These are phyloP conservation scores for Corinectria fuckeliana DNA, from an alignment of 2,329 filamentous ascomycete species.

Conservation along the genomic window DNA sequence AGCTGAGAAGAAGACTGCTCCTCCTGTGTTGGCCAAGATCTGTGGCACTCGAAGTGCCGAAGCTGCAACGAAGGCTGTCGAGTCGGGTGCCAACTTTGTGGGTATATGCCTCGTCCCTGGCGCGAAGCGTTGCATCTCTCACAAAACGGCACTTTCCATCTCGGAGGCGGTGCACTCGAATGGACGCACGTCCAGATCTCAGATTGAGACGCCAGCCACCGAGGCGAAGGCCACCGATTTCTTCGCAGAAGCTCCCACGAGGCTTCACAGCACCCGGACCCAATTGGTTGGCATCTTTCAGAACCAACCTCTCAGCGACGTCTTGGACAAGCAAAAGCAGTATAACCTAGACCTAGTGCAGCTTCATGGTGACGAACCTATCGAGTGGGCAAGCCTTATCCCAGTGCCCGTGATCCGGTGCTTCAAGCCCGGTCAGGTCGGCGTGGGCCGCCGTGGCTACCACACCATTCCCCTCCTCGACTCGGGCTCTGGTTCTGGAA, in stretches of 20 bases:
- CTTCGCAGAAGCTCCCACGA: conserved; percentile 64
- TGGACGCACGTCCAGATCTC: conserved; percentile 53
- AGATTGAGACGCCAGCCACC: conserved; percentile 36
- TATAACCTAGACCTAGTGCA: conserved; percentile 89
- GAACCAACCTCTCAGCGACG: conserved; percentile 83
- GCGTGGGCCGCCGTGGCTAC: conserved; percentile 76
- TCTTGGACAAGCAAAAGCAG: conserved; percentile 77
- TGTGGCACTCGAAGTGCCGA: conserved; percentile 88
- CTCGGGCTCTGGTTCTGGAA: conserved; percentile 83
- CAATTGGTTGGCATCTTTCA: conserved; percentile 93
- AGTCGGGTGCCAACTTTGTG: conserved; percentile 88
- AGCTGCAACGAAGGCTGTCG: conserved; percentile 79
- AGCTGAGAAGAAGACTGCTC: conserved; percentile 44
- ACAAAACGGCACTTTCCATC: conserved; percentile 81
- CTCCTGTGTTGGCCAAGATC: conserved; percentile 82
- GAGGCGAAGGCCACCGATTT: conserved; percentile 64
- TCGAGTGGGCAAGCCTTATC: conserved; percentile 90
- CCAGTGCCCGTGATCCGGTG: conserved; percentile 90
- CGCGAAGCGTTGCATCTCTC: conserved; percentile 78
- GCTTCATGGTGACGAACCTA: conserved; percentile 87
- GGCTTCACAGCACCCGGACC: conserved; percentile 64
- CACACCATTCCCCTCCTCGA: conserved; percentile 87
- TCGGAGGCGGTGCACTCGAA: conserved; percentile 78
- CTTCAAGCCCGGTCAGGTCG: conserved; percentile 79
- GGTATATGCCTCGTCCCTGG: conserved; percentile 91